A percentile compares a stretch with the other conserved stretches of the same genome.
Evolutionary conservation across 1,139 yeast species (phyloP).

Genomic region (Meyerozyma guilliermondii): DNA sequence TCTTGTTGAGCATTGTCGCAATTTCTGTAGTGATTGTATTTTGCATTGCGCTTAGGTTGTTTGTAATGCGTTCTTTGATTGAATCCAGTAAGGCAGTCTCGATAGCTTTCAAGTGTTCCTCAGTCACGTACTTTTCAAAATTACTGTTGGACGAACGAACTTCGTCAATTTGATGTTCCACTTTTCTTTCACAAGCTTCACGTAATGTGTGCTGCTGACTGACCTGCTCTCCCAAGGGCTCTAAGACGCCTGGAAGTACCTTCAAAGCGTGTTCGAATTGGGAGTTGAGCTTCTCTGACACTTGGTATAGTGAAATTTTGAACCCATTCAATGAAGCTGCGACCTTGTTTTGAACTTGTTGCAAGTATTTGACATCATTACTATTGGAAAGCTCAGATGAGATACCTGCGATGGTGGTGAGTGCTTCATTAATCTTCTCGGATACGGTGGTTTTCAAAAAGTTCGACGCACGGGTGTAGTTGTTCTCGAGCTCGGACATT

Average conservation of each 20-base stretch:
- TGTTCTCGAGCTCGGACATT: neutral
- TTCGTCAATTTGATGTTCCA: neutral
- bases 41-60: neutral
- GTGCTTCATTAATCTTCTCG: neutral
- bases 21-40: neutral
- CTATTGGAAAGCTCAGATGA: neutral
- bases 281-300: neutral
- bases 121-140: neutral
- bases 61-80: neutral
- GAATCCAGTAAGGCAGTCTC: neutral
- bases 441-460: neutral
- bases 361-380: neutral
- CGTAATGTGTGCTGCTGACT: neutral
- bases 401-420: neutral
- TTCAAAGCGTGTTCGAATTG: neutral
- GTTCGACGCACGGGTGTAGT: neutral
- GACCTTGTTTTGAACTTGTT: neutral
- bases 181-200: neutral
- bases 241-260: neutral
- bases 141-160: neutral
- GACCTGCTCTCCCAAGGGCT: neutral
- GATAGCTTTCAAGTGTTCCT: neutral
- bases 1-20: neutral
- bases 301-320: neutral
- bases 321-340: neutral